phyloP scores from a whole-genome alignment of 768 basidiomycete genomes.

The Tricholoma hemisulphureum region DNA sequence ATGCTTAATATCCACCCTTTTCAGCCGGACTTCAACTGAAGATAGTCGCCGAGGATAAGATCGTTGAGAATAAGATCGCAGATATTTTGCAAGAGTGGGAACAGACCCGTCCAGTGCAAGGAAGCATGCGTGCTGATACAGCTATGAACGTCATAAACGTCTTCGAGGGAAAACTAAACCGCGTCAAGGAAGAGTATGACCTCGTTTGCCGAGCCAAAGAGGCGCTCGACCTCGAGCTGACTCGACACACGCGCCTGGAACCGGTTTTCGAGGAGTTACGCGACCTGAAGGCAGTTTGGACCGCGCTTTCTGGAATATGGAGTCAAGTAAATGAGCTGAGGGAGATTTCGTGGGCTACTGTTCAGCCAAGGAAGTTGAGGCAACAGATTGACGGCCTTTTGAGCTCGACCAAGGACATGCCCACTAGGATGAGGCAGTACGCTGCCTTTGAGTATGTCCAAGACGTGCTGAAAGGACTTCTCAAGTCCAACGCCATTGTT shows the following conservation, averaged over 20 bases:
- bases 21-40: constrained; percentile 96
- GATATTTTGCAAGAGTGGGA: constrained; percentile 95
- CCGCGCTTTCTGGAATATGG: constrained; percentile 96
- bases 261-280: constrained; percentile 94
- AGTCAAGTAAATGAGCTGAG: constrained; percentile 85
- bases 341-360: constrained; percentile 86
- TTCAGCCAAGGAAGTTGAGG: constrained; percentile 92
- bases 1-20: background rate
- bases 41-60: constrained; percentile 99
- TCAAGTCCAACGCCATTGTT: constrained; percentile 90
- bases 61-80: constrained; percentile 92
- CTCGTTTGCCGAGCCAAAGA: constrained; percentile 96
- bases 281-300: constrained; percentile 98
- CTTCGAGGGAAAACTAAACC: constrained; percentile 87
- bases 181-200: constrained; percentile 93
- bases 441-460: constrained; percentile 98
- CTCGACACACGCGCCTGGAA: constrained; percentile 84
- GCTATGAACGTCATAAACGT: constrained; percentile 96
- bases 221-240: constrained; percentile 90
- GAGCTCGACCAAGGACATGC: constrained; percentile 97
- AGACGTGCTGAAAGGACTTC: constrained; percentile 77
- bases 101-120: constrained; percentile 92
- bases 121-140: constrained; percentile 91
- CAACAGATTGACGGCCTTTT: constrained; percentile 91
- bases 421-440: constrained; percentile 97